Base-by-base conservation (phyloP, 176 grass and related monocot genomes). In the Lolium rigidum region DNA sequence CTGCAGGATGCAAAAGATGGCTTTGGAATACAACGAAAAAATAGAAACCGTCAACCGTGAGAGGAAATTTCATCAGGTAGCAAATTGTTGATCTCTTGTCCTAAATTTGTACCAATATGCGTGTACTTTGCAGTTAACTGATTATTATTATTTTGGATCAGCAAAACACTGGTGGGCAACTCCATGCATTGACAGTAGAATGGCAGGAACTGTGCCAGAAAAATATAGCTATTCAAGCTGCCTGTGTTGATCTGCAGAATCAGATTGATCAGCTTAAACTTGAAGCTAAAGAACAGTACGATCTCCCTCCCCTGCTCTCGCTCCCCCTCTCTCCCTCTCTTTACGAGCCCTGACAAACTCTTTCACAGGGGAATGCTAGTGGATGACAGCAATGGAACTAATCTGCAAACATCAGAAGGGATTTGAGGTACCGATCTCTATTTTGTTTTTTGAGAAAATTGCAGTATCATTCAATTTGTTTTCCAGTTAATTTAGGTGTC, bases 31-130 rank as follows among this genome's bases (percentile, higher is more conserved):
- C 88, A 92, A 99, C 62, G 84, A 96, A 90, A 92, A 86, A 85
- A 99, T 96, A 81, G 97, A 99, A 88, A 80, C 79, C 44, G 94
- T 99, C 37, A 99, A 99, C 72, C 92, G 97, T 0, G 90, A 96
- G 82, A 99, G 97, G 70, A 99, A 99, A 60, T 96, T 99, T 47
- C 97, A 99, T 73, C 97, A 96, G 94, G 97, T 99, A 82, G 31
- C 28, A 81, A 38, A 52, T 28, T 2, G 2, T 68, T 50, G 2
- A n/a, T 11, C 15, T 84, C 59, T 41, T 63, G 4, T 81, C 76
- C 21, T 85, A 46, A 74, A 59, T 83, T 57, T 82, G 51, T 63
- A 37, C 58, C 39, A 76, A 28, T 17, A 65, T 77, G 43, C 31
- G 6, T n/a, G 11, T 86, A 39, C 9, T 82, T 79, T 39, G 80